Base-by-base conservation (phyloP, 1,284 basidiomycete genomes). In the Malassezia dermatis region DNA sequence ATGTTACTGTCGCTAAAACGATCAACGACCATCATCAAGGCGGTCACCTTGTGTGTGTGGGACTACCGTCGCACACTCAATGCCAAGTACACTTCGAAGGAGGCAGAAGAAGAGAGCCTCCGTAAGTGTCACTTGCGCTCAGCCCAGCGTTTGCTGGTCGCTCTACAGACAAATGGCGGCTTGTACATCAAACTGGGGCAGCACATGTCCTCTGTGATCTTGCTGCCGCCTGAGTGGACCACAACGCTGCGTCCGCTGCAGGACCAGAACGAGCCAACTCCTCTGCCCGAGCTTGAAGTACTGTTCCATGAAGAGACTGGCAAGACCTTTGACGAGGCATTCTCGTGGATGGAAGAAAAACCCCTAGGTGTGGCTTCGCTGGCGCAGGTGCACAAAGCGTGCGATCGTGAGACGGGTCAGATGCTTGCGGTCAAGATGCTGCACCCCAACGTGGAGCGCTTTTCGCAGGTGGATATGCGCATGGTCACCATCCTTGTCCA, bases 391-490 rank as follows among this genome's bases (percentile, higher is more conserved):
- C 94, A 98, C 76, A 81, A 85, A 17, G 94, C 86, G 0, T 80
- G 78, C 7, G 84, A 89, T 63, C 81, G 82, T 47, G 53, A 66
- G 44, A 69, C 66, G 7, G 69, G 67, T 19, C 53, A 70, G 45
- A 77, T 79, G 41, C 89, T 93, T n/a, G 94, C 94, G 11, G 85
- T 98, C 56, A 99, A 99, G 82, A 75, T 98, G 42, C 93, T 98
- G 80, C 94, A 98, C 75, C 90, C 94, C 4, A 86, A 88, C 73
- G 80, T 99, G 3, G 84, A 86, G 44, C 90, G 95, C 69, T 99
- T 95, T 74, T 88, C 85, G 56, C 81, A 86, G 78, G 86, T 96
- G 17, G 89, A 95, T 67, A 84, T 86, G 45, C 56, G 63, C 54
- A 74, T 71, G 53, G 79, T 80, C 21, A 80, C 76, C 50, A 61